Percentiles rank a stretch among this genome's conserved stretches.
Conservation (phyloP, 2,329 filamentous ascomycete species). For the Corniculantispora saksenae region DNA sequence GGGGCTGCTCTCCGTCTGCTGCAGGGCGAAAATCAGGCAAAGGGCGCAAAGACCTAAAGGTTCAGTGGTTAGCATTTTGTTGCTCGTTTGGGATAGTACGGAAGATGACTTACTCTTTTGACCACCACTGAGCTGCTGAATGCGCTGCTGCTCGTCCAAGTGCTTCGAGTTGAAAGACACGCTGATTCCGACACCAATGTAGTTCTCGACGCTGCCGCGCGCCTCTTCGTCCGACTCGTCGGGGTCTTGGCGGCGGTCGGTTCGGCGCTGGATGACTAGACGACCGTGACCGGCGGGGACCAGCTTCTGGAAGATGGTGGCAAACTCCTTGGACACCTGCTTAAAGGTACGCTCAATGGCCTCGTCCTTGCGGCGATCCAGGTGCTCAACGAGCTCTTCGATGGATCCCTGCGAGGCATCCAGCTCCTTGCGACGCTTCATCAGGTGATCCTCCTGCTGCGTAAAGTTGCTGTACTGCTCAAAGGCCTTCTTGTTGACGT, state of each 20-base stretch:
- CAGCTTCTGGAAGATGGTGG: slow-evolving; percentile 89
- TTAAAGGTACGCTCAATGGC: slow-evolving; percentile 98
- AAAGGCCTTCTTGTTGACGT: slow-evolving; percentile 99
- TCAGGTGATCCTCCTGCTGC: slow-evolving; percentile 82
- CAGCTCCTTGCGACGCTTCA: slow-evolving; percentile 81
- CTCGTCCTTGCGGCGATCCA: slow-evolving; percentile 95
- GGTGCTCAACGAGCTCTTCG: slow-evolving; percentile 84
- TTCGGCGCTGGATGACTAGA: slow-evolving; percentile 88
- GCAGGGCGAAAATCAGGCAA: slow-evolving; percentile 98
- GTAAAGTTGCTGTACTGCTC: slow-evolving; percentile 99
- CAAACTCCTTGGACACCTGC: slow-evolving; percentile 92
- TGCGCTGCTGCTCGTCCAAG: slow-evolving; percentile 91
- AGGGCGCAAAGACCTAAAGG: slow-evolving; percentile 81
- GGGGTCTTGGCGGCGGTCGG: slow-evolving; percentile 65
- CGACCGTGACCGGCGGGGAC: slow-evolving; percentile 91
- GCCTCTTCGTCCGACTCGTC: slow-evolving; percentile 69
- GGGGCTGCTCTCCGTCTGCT: slow-evolving; percentile 93
- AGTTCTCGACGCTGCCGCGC: slow-evolving; percentile 82
- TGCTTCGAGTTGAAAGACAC: slow-evolving; percentile 99
- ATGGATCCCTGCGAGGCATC: slow-evolving; percentile 86
- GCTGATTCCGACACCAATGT: slow-evolving; percentile 92
- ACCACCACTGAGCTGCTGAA: slow-evolving; percentile 94
- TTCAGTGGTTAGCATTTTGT: slow-evolving; percentile 24
- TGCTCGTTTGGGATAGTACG: not conserved
- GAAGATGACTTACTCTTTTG: slow-evolving; percentile 79